A percentile compares a stretch with the other conserved stretches of the same genome.
Conservation (phyloP, 352 stramenopile genomes). For the Hyaloperonospora brassicae region DNA sequence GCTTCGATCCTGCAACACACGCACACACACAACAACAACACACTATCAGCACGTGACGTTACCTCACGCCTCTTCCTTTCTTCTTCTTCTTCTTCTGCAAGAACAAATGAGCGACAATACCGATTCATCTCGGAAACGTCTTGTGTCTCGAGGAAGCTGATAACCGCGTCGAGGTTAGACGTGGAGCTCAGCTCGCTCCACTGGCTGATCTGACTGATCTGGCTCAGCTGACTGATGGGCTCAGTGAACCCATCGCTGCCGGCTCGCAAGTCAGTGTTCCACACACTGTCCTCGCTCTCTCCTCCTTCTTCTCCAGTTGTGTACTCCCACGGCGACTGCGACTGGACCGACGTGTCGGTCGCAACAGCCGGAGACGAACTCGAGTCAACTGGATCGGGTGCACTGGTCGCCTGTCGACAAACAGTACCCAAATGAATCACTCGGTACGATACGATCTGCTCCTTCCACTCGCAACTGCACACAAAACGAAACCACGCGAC, state of each 20-base stretch:
- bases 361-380: constrained; percentile 13
- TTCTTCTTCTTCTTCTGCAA: too few relatives aligned
- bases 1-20: constrained; percentile 33
- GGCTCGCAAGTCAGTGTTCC: constrained; percentile 45
- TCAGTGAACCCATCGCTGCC: constrained; percentile 45
- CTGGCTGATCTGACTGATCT: constrained; percentile 67
- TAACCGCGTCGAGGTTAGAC: constrained; percentile 80
- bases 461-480: too few relatives aligned
- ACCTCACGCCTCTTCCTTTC: not conserved
- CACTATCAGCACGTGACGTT: constrained; percentile 2
- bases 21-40: constrained; percentile 7
- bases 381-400: constrained; percentile 6
- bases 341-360: constrained; percentile 24
- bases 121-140: constrained; percentile 55
- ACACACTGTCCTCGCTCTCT: constrained; percentile 56
- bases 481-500: too few relatives aligned
- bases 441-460: not conserved
- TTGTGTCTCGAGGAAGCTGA: constrained; percentile 77
- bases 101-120: constrained; percentile 15
- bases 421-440: not conserved
- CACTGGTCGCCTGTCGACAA: constrained; percentile 21
- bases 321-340: constrained; percentile 34
- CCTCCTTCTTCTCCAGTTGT: constrained; percentile 44
- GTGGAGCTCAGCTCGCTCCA: constrained; percentile 79
- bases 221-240: constrained; percentile 59